phyloP scores from a whole-genome alignment of 1,284 basidiomycete species.

The Inonotus obliquus region DNA sequence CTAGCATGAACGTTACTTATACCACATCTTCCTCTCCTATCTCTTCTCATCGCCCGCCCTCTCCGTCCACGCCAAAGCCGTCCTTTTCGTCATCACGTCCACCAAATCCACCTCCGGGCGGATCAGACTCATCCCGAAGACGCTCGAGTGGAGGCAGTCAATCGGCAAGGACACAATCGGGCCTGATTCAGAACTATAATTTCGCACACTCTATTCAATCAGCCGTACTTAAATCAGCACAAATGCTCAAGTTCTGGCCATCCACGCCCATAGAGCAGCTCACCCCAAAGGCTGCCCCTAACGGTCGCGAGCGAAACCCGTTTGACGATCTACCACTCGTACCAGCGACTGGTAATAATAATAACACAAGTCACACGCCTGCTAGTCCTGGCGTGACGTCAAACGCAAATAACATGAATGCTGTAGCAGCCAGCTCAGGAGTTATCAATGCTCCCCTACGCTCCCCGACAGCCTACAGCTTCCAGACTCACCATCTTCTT shows the following conservation, averaged over 20 bases:
- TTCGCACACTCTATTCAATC: slow-evolving; percentile 19
- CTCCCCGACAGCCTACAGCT: slow-evolving; percentile 21
- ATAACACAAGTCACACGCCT: slow-evolving; percentile 28
- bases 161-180: neutral
- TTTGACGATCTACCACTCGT: slow-evolving; percentile 56
- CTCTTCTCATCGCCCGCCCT: slow-evolving; percentile 17
- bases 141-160: slow-evolving; percentile 16
- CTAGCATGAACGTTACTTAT: neutral
- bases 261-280: slow-evolving; percentile 58
- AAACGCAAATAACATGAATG: neutral
- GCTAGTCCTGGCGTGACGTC: slow-evolving; percentile 16
- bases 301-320: slow-evolving; percentile 61
- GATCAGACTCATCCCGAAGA: slow-evolving; percentile 6
- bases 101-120: slow-evolving; percentile 10
- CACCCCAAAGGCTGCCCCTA: slow-evolving; percentile 58
- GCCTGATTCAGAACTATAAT: slow-evolving; percentile 18
- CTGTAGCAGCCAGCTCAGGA: too few species aligned
- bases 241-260: slow-evolving; percentile 69
- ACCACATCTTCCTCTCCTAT: slow-evolving; percentile 19
- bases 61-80: slow-evolving; percentile 13
- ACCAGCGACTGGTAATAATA: slow-evolving; percentile 18
- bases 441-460: slow-evolving; percentile 19
- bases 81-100: slow-evolving; percentile 1
- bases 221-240: slow-evolving; percentile 20
- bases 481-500: slow-evolving; percentile 38